Evolutionary conservation across 208 protist genomes (phyloP), one percentile per base, ranked within the genome.

Genomic region (Paratrypanosoma confusum): DNA sequence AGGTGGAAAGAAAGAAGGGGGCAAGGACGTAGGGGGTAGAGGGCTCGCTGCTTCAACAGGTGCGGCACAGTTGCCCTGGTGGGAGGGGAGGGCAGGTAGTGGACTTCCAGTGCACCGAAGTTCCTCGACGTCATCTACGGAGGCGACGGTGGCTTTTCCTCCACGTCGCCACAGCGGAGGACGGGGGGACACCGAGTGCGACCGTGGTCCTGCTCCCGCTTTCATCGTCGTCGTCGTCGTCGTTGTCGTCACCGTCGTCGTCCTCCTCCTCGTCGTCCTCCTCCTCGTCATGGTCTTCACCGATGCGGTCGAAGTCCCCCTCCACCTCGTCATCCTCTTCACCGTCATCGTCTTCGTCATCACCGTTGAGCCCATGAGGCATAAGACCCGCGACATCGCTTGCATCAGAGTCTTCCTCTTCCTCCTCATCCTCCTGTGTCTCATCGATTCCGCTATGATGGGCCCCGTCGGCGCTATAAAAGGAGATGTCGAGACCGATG

Each of bases 361-460:
- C 3, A 24, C 43, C 50, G 14, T 17, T 20, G 14, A 11, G 11
- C 17, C 10, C 36, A 40, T 10, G 13, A 33, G 29, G 13, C 8
- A 33, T 13, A 33, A 8, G 13, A n/a, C 29, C 29, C 13, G 29
- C 29, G 29, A 33, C 8, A 33, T 33, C 36, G 16, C 10, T 28
- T 31, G 6, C 10, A n/a, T 7, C 58, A 34, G 27, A 48, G 3
- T 26, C 22, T n/a, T 49, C 50, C 13, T 67, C 48, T 1, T 57
- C 48, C 2, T 50, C 43, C 3, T 54, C 52, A 3, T 58, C 53
- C 36, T 47, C 54, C 33, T 62, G 39, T 29, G 39, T 54, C 5
- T 65, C 38, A 3, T 68, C 55, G 7, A 55, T 50, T 13, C 49
- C 61, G 18, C 37, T 39, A 20, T 67, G 64, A 8, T 71, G 56